Evolutionary conservation across 2,329 filamentous ascomycete genomes (phyloP), one percentile per base, ranked within the genome.

Genomic region (Colletotrichum caudatum): DNA sequence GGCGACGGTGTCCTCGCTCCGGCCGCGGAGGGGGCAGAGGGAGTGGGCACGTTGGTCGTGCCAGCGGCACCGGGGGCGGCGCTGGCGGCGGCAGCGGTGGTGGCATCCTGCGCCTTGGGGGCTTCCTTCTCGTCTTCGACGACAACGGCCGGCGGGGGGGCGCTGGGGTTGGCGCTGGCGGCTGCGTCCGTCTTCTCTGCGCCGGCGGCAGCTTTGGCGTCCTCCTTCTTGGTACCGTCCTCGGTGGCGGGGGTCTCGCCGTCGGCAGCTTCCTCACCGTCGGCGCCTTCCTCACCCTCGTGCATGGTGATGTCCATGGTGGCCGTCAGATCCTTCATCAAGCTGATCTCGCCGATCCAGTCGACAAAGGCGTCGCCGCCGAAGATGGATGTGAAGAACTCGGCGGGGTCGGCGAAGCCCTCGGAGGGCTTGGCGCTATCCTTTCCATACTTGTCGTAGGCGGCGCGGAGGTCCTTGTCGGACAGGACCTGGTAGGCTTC

Each of bases 341-440:
- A 90, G 62, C 94, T 96, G 76, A 99, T 97, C 87, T 99, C 96
- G 76, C 96, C 96, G 78, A 99, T 98, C 87, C 96, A 94, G 85
- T 99, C 95, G 73, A 92, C 87, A 78, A 99, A 99, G 16, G 95
- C 94, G 77, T 98, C 95, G 72, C 96, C 96, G 76, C 96, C 96
- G 79, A 99, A 99, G 77, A 99, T 99, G 86, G 95, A 97, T 78
- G 93, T 93, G 84, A 99, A 99, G 88, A 99, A 99, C 83, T 99
- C 96, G 74, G 94, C 89, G 1, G 96, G 96, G 81, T 99, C 96
- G 86, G 93, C 93, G 81, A 99, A 99, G 74, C 96, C 96, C 77
- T 94, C 93, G 77, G 91, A 90, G 0, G 96, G 96, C 79, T 95
- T 93, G 7, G 96, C 95, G 76, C 94, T 91, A 78, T 99, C 96